These are phyloP conservation scores for Ogataea pignaliae DNA, from an alignment of 805 yeast species.

Conservation along the genomic window DNA sequence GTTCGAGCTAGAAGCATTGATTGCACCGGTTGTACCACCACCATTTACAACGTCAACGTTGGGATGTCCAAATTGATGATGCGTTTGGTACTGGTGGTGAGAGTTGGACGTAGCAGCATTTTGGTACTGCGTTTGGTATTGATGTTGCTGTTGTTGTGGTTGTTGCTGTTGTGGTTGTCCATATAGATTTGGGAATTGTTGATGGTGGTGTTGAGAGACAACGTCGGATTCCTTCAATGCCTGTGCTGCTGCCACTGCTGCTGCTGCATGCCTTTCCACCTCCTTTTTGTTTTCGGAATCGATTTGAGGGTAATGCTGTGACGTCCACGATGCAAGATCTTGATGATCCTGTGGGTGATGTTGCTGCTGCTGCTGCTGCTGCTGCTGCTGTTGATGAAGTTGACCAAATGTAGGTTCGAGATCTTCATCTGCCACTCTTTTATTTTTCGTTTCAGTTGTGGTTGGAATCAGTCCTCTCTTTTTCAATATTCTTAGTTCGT, in stretches of 20 bases:
- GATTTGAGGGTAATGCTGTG: background rate
- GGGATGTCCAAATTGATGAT: slow-evolving; percentile 8
- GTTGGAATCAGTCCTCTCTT: slow-evolving; percentile 37
- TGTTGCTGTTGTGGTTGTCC: slow-evolving; percentile 8
- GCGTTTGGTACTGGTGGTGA: slow-evolving; percentile 9
- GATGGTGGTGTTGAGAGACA: slow-evolving; percentile 6
- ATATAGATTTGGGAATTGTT: slow-evolving; percentile 10
- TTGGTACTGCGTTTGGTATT: slow-evolving; percentile 7
- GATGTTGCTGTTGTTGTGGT: slow-evolving; percentile 9
- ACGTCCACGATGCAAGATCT: background rate
- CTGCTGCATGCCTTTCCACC: background rate
- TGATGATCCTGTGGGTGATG: background rate
- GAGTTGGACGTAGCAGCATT: background rate
- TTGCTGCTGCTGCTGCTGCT: slow-evolving; percentile 3
- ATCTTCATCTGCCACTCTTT: slow-evolving; percentile 24
- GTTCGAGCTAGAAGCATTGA: slow-evolving; percentile 2
- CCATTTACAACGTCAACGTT: slow-evolving; percentile 5
- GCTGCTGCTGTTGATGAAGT: slow-evolving; percentile 13
- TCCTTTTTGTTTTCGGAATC: background rate
- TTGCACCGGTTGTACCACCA: slow-evolving; percentile 2
- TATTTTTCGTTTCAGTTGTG: slow-evolving; percentile 21
- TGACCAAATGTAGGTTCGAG: slow-evolving; percentile 7
- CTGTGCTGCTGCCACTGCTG: background rate
- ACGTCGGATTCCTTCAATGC: background rate
- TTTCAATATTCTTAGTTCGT: slow-evolving; percentile 53